Percentiles rank a stretch among this genome's conserved stretches.
These are phyloP conservation scores for Plasmodium vinckei DNA, from an alignment of 169 alveolate genomes.

Conservation along the genomic window DNA sequence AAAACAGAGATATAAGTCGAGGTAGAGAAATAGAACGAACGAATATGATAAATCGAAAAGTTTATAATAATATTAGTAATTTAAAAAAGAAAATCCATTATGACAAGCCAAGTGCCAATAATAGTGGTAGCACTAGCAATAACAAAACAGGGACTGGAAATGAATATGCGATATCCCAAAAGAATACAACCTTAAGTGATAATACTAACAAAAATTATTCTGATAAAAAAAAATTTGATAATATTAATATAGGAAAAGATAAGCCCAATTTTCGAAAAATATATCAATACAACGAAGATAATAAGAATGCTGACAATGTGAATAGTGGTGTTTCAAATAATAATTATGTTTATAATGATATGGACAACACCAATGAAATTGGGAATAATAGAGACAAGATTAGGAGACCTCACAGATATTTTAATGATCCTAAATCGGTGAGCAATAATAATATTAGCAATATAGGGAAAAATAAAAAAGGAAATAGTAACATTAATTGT, in stretches of 20 bases:
- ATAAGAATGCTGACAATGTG: not conserved
- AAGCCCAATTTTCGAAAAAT: conserved; percentile 39
- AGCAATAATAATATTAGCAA: too few relatives aligned
- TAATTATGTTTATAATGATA: not conserved
- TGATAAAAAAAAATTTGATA: conserved; percentile 38
- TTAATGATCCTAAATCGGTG: not conserved
- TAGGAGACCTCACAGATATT: not conserved
- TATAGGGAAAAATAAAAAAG: too few relatives aligned
- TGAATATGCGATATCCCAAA: conserved; percentile 18
- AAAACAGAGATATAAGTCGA: conserved; percentile 3
- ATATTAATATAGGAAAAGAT: conserved; percentile 27
- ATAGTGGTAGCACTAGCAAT: not conserved
- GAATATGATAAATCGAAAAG: conserved; percentile 23
- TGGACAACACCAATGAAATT: not conserved
- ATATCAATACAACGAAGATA: conserved; percentile 41
- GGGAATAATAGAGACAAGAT: not conserved
- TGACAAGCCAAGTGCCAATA: conserved; percentile 29
- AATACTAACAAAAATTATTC: too few relatives aligned
- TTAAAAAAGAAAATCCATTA: conserved; percentile 48
- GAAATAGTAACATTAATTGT: too few relatives aligned
- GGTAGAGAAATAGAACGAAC: too few relatives aligned
- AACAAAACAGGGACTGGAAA: conserved; percentile 15
- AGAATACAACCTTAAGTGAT: conserved; percentile 14
- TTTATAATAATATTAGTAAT: conserved; percentile 26
- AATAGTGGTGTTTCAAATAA: not conserved